These are phyloP conservation scores for Anisodus tanguticus DNA, from an alignment of 257 asterid species.

Conservation along the genomic window DNA sequence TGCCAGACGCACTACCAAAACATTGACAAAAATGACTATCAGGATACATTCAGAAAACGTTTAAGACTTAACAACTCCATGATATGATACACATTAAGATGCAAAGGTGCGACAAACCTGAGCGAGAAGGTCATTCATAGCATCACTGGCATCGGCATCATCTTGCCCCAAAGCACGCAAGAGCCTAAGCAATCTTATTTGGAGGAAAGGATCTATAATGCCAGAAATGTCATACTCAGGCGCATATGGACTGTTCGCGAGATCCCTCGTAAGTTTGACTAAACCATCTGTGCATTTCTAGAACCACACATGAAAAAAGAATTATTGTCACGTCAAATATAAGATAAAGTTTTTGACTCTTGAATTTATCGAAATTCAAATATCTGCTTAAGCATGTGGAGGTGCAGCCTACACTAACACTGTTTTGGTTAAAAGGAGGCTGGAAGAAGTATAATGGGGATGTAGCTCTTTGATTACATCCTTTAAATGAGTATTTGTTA, in stretches of 20 bases:
- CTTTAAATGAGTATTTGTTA: neutral
- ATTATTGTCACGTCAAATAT: constrained; percentile 23
- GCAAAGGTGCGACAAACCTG: constrained; percentile 60
- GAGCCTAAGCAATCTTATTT: constrained; percentile 80
- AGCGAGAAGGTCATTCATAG: constrained; percentile 96
- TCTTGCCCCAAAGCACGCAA: constrained; percentile 87
- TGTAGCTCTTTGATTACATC: constrained; percentile 23
- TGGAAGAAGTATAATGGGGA: neutral
- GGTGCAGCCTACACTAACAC: neutral
- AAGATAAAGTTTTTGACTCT: neutral
- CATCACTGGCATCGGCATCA: constrained; percentile 94
- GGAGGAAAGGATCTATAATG: constrained; percentile 94
- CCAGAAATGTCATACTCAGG: constrained; percentile 97
- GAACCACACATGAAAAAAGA: constrained; percentile 36
- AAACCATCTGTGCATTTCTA: constrained; percentile 92
- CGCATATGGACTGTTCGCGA: constrained; percentile 90
- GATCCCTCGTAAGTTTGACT: constrained; percentile 82
- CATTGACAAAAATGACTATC: neutral
- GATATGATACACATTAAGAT: constrained; percentile 22
- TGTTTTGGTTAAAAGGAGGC: neutral
- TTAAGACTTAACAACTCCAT: neutral
- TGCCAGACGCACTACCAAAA: constrained; percentile 2
- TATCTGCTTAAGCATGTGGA: constrained; percentile 10
- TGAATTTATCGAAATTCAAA: constrained; percentile 13
- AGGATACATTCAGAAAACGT: neutral